Conservation (phyloP, 257 asterid species). For the Solanum rostratum region DNA sequence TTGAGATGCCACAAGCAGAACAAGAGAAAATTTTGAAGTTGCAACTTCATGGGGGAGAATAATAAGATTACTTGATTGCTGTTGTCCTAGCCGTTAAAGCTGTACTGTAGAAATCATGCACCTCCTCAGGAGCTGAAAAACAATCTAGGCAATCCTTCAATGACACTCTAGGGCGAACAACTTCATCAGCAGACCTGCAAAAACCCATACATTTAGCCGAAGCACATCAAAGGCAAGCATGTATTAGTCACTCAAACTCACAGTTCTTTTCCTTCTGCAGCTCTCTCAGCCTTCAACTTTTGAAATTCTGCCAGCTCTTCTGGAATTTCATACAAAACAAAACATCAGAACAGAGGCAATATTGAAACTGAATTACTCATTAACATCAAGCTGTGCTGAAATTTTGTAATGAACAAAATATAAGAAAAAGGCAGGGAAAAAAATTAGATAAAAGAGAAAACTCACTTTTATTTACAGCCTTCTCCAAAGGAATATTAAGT, state of each 20-base stretch:
- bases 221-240: not conserved
- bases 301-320: conserved; percentile 67
- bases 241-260: conserved; percentile 29
- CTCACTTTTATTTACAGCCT: conserved; percentile 86
- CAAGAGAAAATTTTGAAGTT: not conserved
- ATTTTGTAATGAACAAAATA: not conserved
- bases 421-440: not conserved
- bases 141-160: conserved; percentile 76
- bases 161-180: conserved; percentile 88
- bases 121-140: conserved; percentile 82
- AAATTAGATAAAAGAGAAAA: not conserved
- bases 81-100: conserved; percentile 74
- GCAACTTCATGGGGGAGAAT: not conserved
- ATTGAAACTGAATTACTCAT: not conserved
- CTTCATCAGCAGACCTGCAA: conserved; percentile 64
- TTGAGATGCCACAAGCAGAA: not conserved
- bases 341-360: conserved; percentile 8
- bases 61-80: conserved; percentile 59
- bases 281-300: conserved; percentile 62
- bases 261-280: conserved; percentile 66
- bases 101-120: conserved; percentile 80
- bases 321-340: conserved; percentile 17
- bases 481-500: conserved; percentile 75
- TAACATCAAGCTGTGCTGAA: not conserved
- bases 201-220: conserved; percentile 8